Evolutionary conservation across 768 basidiomycete species (phyloP).

Genomic region (Mycena pura): DNA sequence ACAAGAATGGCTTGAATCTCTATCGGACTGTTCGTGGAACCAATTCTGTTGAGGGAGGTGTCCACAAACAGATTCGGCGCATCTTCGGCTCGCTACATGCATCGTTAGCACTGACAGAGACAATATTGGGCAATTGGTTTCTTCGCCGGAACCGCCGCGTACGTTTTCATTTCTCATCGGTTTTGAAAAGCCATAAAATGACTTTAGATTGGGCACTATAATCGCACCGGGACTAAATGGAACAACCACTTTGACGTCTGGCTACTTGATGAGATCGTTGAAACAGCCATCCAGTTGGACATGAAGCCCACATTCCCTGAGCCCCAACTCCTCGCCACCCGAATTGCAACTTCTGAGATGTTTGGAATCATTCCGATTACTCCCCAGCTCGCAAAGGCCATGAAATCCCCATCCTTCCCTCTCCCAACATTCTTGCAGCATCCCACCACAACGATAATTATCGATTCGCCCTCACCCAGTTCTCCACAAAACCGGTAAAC

Average conservation of each 20-base stretch:
- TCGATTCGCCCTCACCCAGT: constrained; percentile 2
- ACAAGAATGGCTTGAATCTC: not conserved
- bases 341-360: constrained; percentile 22
- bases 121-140: constrained; percentile 11
- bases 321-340: constrained; percentile 23
- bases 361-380: constrained; percentile 24
- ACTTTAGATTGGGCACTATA: constrained; percentile 23
- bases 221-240: constrained; percentile 14
- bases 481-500: constrained; percentile 15
- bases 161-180: not conserved
- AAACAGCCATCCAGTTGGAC: constrained; percentile 10
- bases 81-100: constrained; percentile 7
- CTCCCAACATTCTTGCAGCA: not conserved
- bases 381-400: not conserved
- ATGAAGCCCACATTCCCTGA: constrained; percentile 16
- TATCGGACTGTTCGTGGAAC: constrained; percentile 9
- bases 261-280: constrained; percentile 25
- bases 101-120: not conserved
- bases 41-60: constrained; percentile 7
- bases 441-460: constrained; percentile 11
- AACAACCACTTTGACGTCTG: constrained; percentile 23
- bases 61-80: constrained; percentile 7
- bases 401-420: constrained; percentile 6
- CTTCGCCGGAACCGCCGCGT: constrained; percentile 18
- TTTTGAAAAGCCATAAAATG: not conserved